Evolutionary conservation across 2,329 filamentous ascomycete species (phyloP).

Genomic region (Tolypocladium guangdongense): DNA sequence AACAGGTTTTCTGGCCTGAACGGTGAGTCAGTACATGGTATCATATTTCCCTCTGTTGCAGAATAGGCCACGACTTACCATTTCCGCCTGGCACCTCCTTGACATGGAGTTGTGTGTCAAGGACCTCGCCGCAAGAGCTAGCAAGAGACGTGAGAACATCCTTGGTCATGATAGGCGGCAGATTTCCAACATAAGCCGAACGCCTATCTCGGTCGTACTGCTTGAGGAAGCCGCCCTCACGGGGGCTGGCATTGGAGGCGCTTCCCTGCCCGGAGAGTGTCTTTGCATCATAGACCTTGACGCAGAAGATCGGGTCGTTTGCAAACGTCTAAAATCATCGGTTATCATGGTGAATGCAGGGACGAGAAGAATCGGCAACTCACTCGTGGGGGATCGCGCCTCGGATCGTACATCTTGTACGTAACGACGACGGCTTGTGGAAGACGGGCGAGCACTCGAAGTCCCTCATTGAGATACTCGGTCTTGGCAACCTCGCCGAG

Average conservation of each 20-base stretch:
- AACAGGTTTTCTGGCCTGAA: constrained; percentile 12
- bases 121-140: constrained; percentile 25
- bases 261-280: constrained; percentile 6
- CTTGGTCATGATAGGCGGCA: constrained; percentile 27
- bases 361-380: constrained; percentile 11
- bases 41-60: no score
- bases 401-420: constrained; percentile 39
- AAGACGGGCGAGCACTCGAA: constrained; percentile 22
- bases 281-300: constrained; percentile 16
- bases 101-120: constrained; percentile 14
- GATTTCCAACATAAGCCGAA: constrained; percentile 36
- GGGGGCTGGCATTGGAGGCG: background rate
- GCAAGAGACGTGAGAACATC: constrained; percentile 25
- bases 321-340: constrained; percentile 15
- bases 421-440: constrained; percentile 33
- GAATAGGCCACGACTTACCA: background rate
- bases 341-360: background rate
- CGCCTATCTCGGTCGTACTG: constrained; percentile 32
- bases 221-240: constrained; percentile 11
- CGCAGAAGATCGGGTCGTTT: constrained; percentile 8
- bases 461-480: constrained; percentile 21
- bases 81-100: constrained; percentile 11
- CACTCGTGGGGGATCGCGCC: constrained; percentile 37
- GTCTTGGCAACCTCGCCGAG: constrained; percentile 34
- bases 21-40: background rate